Base-by-base conservation (phyloP, 805 yeast genomes). In the Sungouiella thailandica region DNA sequence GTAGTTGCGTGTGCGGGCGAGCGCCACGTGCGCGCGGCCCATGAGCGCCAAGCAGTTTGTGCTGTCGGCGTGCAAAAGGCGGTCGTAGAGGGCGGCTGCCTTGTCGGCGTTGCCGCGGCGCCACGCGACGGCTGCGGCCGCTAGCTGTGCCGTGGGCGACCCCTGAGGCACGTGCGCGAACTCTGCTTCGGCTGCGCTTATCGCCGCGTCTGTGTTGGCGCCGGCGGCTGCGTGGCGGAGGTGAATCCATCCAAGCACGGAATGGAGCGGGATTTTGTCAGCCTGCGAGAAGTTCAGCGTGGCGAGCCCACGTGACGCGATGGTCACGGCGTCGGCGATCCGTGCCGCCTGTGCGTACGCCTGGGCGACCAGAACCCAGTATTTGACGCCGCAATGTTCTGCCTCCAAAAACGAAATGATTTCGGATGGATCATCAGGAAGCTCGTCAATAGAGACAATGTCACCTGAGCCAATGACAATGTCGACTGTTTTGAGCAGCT, bases 391-490 rank as follows among this genome's bases (percentile, higher is more conserved):
- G 31, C 90, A 80, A 36, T 74, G 76, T 61, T 93, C 97, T 44
- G 83, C 85, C 41, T 83, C 82, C 42, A 93, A 65, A 41, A 90
- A 72, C 17, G 76, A 74, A 44, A 83, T 78, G 42, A 93, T 69
- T 52, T 93, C 97, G 28, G 77, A 71, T 4, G 96, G 85, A 55
- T 90, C 96, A 15, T 85, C 95, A 4, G 96, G 95, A 36, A 88
- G 68, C 52, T 90, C 97, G 23, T 79, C 78, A 46, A 93, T 76
- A 33, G 86, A 82, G 43, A 90, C 96, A 41, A 86, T 83, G 60
- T 88, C 95, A 3, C 71, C 70, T 49, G 82, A 84, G 37, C 80
- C 51, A 35, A 87, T 65, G 27, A 95, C 96, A 50, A 90, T 82
- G 56, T 78, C 83, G 45, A 77, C 49, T 25, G 49, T 58, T 18